A percentile compares a stretch with the other conserved stretches of the same genome.
These are phyloP conservation scores for Globisporangium cederbergense DNA, from an alignment of 352 stramenopile genomes.

Conservation along the genomic window DNA sequence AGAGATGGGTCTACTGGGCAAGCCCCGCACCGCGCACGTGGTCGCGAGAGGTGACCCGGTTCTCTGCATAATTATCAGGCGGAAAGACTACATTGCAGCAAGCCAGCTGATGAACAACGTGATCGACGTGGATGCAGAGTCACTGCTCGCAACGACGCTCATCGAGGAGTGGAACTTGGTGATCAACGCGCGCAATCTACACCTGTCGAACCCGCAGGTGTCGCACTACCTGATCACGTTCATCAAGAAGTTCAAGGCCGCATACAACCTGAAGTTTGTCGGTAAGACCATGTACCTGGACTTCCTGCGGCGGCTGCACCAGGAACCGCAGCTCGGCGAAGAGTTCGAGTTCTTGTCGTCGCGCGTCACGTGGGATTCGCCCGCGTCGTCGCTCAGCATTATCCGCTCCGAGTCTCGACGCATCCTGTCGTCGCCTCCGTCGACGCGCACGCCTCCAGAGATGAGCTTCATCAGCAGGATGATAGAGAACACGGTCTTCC, in stretches of 20 bases:
- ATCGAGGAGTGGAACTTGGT: slow-evolving; percentile 70
- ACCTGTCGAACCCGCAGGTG: slow-evolving; percentile 64
- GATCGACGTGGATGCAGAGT: slow-evolving; percentile 51
- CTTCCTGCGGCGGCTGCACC: slow-evolving; percentile 56
- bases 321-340: slow-evolving; percentile 44
- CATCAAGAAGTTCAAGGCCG: slow-evolving; percentile 75
- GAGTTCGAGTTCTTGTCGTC: slow-evolving; percentile 58
- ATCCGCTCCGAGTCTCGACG: slow-evolving; percentile 65
- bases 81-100: slow-evolving; percentile 42
- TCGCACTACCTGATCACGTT: slow-evolving; percentile 66
- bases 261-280: slow-evolving; percentile 73
- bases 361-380: slow-evolving; percentile 52
- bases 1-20: slow-evolving; percentile 73
- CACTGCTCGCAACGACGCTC: slow-evolving; percentile 55
- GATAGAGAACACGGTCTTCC: slow-evolving; percentile 51
- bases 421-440: slow-evolving; percentile 39
- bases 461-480: slow-evolving; percentile 54
- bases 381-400: slow-evolving; percentile 58
- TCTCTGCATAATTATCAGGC: slow-evolving; percentile 46
- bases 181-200: slow-evolving; percentile 53
- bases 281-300: slow-evolving; percentile 75
- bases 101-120: slow-evolving; percentile 27
- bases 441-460: slow-evolving; percentile 36
- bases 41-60: slow-evolving; percentile 31
- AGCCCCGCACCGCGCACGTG: slow-evolving; percentile 48